A percentile compares a stretch with the other conserved stretches of the same genome.
These are phyloP conservation scores for Beauveria sp. DNA, from an alignment of 2,329 filamentous ascomycete genomes.

Conservation along the genomic window DNA sequence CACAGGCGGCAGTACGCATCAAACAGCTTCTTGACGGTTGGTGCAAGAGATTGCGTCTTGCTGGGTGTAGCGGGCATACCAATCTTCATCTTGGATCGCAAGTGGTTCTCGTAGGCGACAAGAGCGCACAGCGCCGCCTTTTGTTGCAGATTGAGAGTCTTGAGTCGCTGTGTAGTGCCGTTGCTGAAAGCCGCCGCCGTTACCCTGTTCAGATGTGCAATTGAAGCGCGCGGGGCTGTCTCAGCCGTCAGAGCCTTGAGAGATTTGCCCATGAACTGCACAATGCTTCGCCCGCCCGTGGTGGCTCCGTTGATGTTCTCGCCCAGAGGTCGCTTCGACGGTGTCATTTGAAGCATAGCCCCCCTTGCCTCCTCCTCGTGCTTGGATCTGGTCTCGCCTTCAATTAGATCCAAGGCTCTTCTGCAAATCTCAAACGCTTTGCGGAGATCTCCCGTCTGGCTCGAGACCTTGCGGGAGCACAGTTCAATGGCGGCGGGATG, in stretches of 20 bases:
- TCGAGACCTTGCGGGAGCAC: slow-evolving; percentile 88
- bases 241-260: slow-evolving; percentile 59
- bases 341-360: slow-evolving; percentile 50
- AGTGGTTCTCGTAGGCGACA: slow-evolving; percentile 75
- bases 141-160: slow-evolving; percentile 87
- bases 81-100: slow-evolving; percentile 40
- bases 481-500: slow-evolving; percentile 91
- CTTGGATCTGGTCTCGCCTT: slow-evolving; percentile 71
- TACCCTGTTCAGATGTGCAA: slow-evolving; percentile 85
- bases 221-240: slow-evolving; percentile 80
- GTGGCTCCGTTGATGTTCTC: slow-evolving; percentile 68
- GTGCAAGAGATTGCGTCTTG: slow-evolving; percentile 54
- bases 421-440: slow-evolving; percentile 94
- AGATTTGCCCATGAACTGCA: slow-evolving; percentile 44
- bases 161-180: slow-evolving; percentile 75
- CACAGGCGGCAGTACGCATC: slow-evolving; percentile 78
- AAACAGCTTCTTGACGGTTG: slow-evolving; percentile 77
- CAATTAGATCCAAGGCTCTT: slow-evolving; percentile 80
- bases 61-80: slow-evolving; percentile 46
- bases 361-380: slow-evolving; percentile 57
- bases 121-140: slow-evolving; percentile 90
- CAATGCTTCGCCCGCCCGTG: slow-evolving; percentile 33
- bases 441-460: slow-evolving; percentile 86
- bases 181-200: slow-evolving; percentile 87
- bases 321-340: slow-evolving; percentile 68